Base-by-base conservation (phyloP, 1,139 yeast species). In the Lipomyces yarrowii region DNA sequence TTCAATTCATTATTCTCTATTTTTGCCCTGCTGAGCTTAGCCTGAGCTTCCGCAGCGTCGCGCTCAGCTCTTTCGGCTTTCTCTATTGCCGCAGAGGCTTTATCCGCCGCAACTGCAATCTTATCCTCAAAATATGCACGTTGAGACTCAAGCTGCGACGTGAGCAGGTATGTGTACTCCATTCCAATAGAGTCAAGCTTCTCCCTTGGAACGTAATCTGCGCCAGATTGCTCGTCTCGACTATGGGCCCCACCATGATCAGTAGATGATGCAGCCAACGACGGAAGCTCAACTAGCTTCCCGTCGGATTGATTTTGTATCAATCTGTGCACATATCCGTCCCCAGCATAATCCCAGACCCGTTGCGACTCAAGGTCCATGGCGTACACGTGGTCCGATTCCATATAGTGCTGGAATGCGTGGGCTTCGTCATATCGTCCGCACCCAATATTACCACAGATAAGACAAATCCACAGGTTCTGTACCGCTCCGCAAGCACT, bases 291-390 rank as follows among this genome's bases (percentile, higher is more conserved):
- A 3, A 91, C 96, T 39, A 91, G 76, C 72, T 91, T 91, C 0
- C 97, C 97, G 75, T 91, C 97, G 0, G 88, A 82, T 73, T 91
- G 94, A 77, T 91, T 91, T 68, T 93, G 91, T 2, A 93, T 84
- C 57, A 93, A 78, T 62, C 98, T 80, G 77, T 93, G 98, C 5
- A 93, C 98, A 76, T 92, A 93, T 70, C 87, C 87, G 75, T 93
- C 98, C 1, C 94, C 94, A 0, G 94, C 93, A 76, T 93, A 93
- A 76, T 93, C 98, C 98, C 98, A 93, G 1, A 93, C 97, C 60
- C 98, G 80, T 68, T 93, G 96, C 0, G 96, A 86, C 21, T 82
- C 80, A 57, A 90, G 81, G 75, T 92, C 97, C 97, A 93, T 91
- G 0, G 97, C 90, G 78, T 91, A 93, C 74, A 97, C 90, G 77